These are phyloP conservation scores for Sphagnum tenellum DNA, from an alignment of 225 moss, liverwort and hornwort species.

Conservation along the genomic window DNA sequence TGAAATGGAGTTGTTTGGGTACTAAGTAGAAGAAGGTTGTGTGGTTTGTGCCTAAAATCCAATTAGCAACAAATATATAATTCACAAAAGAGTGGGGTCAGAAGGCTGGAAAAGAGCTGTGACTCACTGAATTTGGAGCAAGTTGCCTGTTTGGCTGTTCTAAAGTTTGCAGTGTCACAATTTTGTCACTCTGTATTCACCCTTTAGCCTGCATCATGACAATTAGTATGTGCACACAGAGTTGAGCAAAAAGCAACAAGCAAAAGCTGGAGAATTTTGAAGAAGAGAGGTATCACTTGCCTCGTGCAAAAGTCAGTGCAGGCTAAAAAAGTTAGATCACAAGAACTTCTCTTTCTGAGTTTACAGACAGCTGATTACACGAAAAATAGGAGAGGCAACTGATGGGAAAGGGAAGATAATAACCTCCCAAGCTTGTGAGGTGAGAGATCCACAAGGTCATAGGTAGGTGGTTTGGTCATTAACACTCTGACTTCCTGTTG, in stretches of 20 bases:
- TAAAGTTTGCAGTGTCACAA: conserved; percentile 28
- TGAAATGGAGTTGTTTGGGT: not conserved
- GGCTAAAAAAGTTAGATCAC: no score
- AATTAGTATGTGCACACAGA: not conserved
- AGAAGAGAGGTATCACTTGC: no score
- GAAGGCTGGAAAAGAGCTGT: not conserved
- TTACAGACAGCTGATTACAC: no score
- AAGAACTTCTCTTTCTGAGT: no score
- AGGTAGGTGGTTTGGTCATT: conserved; percentile 50
- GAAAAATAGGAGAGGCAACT: not conserved
- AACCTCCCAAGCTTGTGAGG: conserved; percentile 63
- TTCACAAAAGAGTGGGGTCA: no score
- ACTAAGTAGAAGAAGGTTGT: not conserved
- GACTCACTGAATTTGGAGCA: conserved; percentile 18
- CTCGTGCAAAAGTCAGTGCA: no score
- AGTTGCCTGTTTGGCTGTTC: conserved; percentile 15
- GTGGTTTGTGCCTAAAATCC: not conserved
- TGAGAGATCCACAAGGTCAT: conserved; percentile 55
- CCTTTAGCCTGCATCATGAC: conserved; percentile 23
- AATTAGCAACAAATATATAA: not conserved
- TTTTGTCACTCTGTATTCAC: conserved; percentile 18
- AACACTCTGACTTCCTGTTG: conserved; percentile 43
- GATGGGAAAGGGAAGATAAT: not conserved
- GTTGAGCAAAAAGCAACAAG: not conserved
- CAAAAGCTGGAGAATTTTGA: no score